Evolutionary conservation across 441 rosid species (phyloP), one percentile per base, ranked within the genome.

Genomic region (Adansonia madagascariensis): DNA sequence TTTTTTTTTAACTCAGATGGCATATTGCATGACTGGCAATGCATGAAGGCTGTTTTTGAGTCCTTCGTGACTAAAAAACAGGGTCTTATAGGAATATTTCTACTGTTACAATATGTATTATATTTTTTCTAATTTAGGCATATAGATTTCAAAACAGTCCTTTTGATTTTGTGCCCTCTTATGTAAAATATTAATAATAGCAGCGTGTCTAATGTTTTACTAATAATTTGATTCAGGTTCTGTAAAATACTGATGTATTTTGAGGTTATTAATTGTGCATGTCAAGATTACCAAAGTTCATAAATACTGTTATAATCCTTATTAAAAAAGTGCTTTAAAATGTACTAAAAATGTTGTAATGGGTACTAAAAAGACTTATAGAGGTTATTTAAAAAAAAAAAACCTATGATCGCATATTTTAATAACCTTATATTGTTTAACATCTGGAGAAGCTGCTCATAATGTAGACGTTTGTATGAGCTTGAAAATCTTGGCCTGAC

Each of bases 41-140:
- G 56, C 75, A 66, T 72, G 84, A 82, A 85, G 86, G 87, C 85
- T 82, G 78, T 83, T 82, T 85, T 85, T 71, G 82, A 78, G 84
- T 81, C 84, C 90, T 85, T 84, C 83, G 70, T 71, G 79, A 65
- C 82, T 80, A 57, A 60, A 75, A 75, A 79, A 75, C 79, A 76
- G 81, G 79, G 71, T 47, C 65, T 62, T 56, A 65, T 55, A 69
- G 74, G 73, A 77, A 66, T 44, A 47, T 65, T 79, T 64, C 47
- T 68, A 12, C 66, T 18, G 75, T 77, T 81, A 7, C 67, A 27
- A 31, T 81, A 68, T 76, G 85, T 76, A 57, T 24, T 53, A 75
- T 74, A 47, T 60, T 39, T 44, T 50, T 59, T 60, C 75, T 71
- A 70, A 24, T 52, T 74, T 71, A 74, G 81, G 74, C 77, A 24